These are phyloP conservation scores for Gyromitra esculenta DNA, from an alignment of 2,329 filamentous ascomycete genomes.

Conservation along the genomic window DNA sequence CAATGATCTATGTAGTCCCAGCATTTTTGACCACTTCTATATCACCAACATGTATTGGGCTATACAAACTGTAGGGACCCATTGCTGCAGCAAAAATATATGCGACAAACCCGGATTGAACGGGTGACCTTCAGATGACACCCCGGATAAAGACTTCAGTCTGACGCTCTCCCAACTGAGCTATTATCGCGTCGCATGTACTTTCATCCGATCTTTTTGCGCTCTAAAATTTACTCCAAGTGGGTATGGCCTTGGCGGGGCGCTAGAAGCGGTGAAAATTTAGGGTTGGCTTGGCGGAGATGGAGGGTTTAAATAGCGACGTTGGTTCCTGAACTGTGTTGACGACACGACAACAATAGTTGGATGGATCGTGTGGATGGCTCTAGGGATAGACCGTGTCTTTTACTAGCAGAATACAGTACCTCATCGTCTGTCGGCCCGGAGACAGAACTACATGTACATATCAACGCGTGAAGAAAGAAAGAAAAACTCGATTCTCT, in stretches of 20 bases:
- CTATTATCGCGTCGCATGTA: slow-evolving; percentile 46
- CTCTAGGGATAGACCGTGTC: not conserved
- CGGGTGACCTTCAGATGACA: slow-evolving; percentile 48
- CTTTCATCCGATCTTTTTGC: slow-evolving; percentile 19
- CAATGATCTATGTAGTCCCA: slow-evolving; percentile 14
- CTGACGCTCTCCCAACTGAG: slow-evolving; percentile 54
- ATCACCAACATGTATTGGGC: not conserved
- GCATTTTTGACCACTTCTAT: not conserved
- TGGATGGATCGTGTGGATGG: not conserved
- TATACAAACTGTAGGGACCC: not conserved
- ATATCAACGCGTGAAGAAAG: slow-evolving; percentile 8
- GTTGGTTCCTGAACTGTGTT: not conserved
- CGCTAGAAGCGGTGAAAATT: slow-evolving; percentile 1
- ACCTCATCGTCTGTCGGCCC: not conserved
- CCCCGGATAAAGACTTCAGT: slow-evolving; percentile 48
- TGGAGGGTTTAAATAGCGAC: slow-evolving; percentile 9
- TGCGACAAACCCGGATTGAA: slow-evolving; percentile 52
- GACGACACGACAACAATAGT: not conserved
- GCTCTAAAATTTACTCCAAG: not conserved
- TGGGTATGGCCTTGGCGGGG: not conserved
- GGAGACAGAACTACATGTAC: slow-evolving; percentile 13
- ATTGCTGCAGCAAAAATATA: slow-evolving; percentile 15
- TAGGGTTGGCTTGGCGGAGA: slow-evolving; percentile 14
- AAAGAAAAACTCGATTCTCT: not conserved
- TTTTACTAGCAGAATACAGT: not conserved